Evolutionary conservation across 805 yeast species (phyloP).

Genomic region (Wickerhamiella slavikovae): DNA sequence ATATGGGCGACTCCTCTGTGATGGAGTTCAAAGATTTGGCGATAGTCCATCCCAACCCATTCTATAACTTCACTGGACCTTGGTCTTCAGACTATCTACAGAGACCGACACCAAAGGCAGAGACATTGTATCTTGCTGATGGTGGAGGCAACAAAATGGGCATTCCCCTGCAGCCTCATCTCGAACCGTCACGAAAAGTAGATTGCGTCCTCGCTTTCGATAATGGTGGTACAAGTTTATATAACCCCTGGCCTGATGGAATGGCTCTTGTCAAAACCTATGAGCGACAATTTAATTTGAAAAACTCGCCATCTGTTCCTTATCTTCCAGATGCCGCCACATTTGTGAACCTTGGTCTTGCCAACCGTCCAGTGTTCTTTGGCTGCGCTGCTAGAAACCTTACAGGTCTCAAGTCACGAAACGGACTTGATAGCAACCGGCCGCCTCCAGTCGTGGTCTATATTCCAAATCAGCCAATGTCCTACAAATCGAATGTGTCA

Average conservation of each 20-base stretch:
- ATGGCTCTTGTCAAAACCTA: constrained; percentile 31
- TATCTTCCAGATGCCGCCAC: constrained; percentile 54
- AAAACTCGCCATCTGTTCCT: constrained; percentile 49
- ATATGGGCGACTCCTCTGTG: constrained; percentile 1
- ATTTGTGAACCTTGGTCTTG: constrained; percentile 37
- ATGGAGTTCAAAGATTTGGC: constrained; percentile 30
- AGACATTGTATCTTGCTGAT: constrained; percentile 28
- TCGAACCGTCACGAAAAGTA: constrained; percentile 36
- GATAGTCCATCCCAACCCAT: constrained; percentile 49
- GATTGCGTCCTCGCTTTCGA: constrained; percentile 52
- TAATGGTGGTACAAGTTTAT: constrained; percentile 37
- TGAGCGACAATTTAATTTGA: constrained; percentile 36
- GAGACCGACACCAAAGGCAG: background rate
- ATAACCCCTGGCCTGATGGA: constrained; percentile 43
- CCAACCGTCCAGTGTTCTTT: constrained; percentile 56
- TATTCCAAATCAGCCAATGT: constrained; percentile 50
- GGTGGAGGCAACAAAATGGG: constrained; percentile 55
- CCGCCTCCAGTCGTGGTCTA: constrained; percentile 59
- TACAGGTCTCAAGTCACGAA: constrained; percentile 33
- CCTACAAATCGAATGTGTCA: constrained; percentile 48
- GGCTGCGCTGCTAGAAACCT: constrained; percentile 57
- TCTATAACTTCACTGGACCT: constrained; percentile 18
- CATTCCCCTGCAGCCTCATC: constrained; percentile 41
- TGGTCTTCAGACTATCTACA: background rate
- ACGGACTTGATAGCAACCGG: constrained; percentile 4